These are phyloP conservation scores for Combretum micranthum DNA, from an alignment of 345 rosid genomes.

Conservation along the genomic window DNA sequence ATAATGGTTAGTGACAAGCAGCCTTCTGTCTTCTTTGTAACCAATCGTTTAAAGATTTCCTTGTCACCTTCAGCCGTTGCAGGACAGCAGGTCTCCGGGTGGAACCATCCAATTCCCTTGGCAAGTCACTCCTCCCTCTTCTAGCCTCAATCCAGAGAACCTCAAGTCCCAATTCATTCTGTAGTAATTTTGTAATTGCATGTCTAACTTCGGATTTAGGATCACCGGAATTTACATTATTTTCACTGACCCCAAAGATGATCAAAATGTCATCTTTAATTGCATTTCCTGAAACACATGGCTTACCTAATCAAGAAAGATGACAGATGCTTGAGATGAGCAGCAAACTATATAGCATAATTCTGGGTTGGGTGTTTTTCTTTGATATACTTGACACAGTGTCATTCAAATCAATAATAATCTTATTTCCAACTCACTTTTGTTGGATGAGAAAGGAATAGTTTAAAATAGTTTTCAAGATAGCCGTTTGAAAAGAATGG, in stretches of 20 bases:
- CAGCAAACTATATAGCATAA: background rate
- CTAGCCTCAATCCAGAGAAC: constrained; percentile 35
- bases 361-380: background rate
- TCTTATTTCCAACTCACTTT: too few species aligned
- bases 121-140: constrained; percentile 4
- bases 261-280: constrained; percentile 69
- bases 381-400: background rate
- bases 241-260: constrained; percentile 44
- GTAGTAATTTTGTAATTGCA: constrained; percentile 48
- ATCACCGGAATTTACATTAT: constrained; percentile 18
- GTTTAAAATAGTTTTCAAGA: background rate
- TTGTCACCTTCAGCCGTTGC: constrained; percentile 60
- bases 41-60: constrained; percentile 58
- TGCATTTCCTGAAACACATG: constrained; percentile 41
- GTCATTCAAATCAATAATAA: background rate
- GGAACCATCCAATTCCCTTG: constrained; percentile 24
- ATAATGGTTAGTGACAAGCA: constrained; percentile 14
- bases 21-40: constrained; percentile 35
- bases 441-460: too few species aligned
- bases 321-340: background rate
- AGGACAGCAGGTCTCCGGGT: constrained; percentile 58
- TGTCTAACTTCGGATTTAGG: constrained; percentile 34
- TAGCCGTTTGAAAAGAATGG: background rate
- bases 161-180: constrained; percentile 63
- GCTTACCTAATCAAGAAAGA: background rate